phyloP scores from a whole-genome alignment of 441 rosid genomes.

The Oxalis stricta region DNA sequence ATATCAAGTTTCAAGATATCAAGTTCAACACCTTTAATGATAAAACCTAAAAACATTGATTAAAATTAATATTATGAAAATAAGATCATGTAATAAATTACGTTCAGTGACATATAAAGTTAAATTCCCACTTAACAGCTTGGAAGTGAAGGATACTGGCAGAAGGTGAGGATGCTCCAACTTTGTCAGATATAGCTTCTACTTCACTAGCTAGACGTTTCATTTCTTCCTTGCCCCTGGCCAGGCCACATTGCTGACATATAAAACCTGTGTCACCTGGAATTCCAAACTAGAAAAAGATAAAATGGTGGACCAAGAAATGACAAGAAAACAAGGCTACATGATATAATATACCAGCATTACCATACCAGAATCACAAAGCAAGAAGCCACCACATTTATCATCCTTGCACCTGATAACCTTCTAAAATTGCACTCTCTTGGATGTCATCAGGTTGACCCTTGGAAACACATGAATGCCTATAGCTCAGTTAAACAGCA shows the following conservation, averaged over 20 bases:
- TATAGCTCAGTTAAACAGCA: constrained; percentile 9
- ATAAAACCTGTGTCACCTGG: constrained; percentile 67
- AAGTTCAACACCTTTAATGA: too few relatives aligned
- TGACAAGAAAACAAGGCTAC: background rate
- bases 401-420: constrained; percentile 65
- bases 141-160: constrained; percentile 35
- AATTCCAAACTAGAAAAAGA: constrained; percentile 11
- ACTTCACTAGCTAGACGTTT: constrained; percentile 37
- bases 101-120: background rate
- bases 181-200: constrained; percentile 28
- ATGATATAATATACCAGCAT: constrained; percentile 1
- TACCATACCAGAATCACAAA: constrained; percentile 56
- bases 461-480: constrained; percentile 27
- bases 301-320: background rate
- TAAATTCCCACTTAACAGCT: background rate
- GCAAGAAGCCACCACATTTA: constrained; percentile 67
- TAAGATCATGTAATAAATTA: background rate
- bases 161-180: constrained; percentile 24
- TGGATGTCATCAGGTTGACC: constrained; percentile 57
- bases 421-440: constrained; percentile 89
- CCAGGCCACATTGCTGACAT: constrained; percentile 66
- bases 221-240: constrained; percentile 61
- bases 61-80: background rate
- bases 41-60: background rate
- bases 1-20: too few relatives aligned